phyloP scores from a whole-genome alignment of 2,329 filamentous ascomycete species.

The Talaromyces sp. region DNA sequence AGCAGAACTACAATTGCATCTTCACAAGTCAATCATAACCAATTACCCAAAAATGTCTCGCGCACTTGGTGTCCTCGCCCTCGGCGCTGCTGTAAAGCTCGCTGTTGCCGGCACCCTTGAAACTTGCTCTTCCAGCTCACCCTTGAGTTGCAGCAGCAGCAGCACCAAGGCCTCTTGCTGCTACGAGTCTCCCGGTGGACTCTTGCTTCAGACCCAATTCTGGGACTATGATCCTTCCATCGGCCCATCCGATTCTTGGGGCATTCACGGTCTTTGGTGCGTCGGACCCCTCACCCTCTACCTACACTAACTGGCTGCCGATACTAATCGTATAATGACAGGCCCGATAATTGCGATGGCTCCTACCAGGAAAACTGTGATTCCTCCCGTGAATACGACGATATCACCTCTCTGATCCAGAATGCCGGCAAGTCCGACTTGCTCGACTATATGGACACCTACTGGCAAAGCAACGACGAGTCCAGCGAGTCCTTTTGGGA shows the following conservation, averaged over 20 bases:
- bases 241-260: constrained; percentile 56
- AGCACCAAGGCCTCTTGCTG: constrained; percentile 50
- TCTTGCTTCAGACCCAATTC: constrained; percentile 57
- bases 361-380: constrained; percentile 57
- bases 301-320: neutral
- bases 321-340: constrained; percentile 19
- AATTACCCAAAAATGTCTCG: constrained; percentile 9
- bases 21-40: neutral
- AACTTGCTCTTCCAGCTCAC: constrained; percentile 50
- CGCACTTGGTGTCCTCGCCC: constrained; percentile 6
- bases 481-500: constrained; percentile 60
- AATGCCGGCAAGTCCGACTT: constrained; percentile 49
- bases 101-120: constrained; percentile 26
- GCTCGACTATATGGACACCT: constrained; percentile 56
- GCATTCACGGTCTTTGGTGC: constrained; percentile 56
- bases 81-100: constrained; percentile 14
- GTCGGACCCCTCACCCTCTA: constrained; percentile 51
- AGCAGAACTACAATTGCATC: neutral
- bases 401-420: constrained; percentile 55
- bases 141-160: constrained; percentile 45
- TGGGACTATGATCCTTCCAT: constrained; percentile 56
- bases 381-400: constrained; percentile 51
- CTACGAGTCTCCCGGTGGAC: constrained; percentile 57
- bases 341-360: constrained; percentile 55
- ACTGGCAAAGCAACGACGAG: constrained; percentile 57